phyloP scores from a whole-genome alignment of 2,329 filamentous ascomycete genomes.

The Phyllosticta citribraziliensis region DNA sequence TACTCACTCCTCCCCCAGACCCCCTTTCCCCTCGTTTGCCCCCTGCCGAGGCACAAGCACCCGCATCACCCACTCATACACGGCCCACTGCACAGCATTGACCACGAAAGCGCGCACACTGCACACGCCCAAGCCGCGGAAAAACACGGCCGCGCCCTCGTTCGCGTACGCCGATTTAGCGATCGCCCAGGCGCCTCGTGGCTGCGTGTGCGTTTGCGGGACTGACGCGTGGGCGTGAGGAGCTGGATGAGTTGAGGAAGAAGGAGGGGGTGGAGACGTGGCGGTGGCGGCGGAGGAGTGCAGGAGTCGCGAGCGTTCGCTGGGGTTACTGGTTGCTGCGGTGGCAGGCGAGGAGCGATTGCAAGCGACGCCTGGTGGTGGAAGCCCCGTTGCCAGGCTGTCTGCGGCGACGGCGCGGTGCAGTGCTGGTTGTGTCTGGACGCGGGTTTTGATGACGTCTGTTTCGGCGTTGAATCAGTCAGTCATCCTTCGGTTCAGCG shows the following conservation, averaged over 20 bases:
- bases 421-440: conserved; percentile 61
- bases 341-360: too few relatives aligned
- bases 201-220: conserved; percentile 14
- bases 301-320: conserved; percentile 3
- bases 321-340: neutral
- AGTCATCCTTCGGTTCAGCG: neutral
- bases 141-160: conserved; percentile 68
- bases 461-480: neutral
- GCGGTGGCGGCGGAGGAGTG: neutral
- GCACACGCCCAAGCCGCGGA: conserved; percentile 72
- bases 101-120: conserved; percentile 82
- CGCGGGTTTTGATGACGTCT: conserved; percentile 83
- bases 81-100: conserved; percentile 85
- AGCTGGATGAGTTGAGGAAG: neutral
- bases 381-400: too few relatives aligned
- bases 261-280: neutral
- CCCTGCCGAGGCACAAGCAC: neutral
- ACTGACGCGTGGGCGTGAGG: conserved; percentile 8
- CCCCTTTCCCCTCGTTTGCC: neutral
- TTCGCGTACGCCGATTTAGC: conserved; percentile 57
- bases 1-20: too few relatives aligned
- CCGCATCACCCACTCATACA: conserved; percentile 81
- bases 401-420: neutral
- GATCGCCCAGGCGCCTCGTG: conserved; percentile 50
- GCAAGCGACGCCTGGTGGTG: too few relatives aligned